Base-by-base conservation (phyloP, 371 early-diverging fungal species). In the Mucor racemosus region DNA sequence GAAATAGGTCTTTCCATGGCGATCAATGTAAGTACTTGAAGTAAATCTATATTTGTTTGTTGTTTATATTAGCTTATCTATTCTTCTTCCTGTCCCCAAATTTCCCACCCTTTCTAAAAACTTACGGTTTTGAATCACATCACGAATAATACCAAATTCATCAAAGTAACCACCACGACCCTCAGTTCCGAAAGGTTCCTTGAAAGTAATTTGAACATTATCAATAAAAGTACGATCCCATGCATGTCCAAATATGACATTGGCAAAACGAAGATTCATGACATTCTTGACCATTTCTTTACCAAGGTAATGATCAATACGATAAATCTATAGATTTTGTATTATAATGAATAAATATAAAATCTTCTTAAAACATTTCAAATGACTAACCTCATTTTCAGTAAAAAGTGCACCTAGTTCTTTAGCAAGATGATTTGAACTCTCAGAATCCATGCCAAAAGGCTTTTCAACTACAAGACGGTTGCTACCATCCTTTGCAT, bases 111-210 rank as follows among this genome's bases (percentile, higher is more conserved):
- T 57, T 15, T n/a, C 35, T 38, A 35, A 15, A 15, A 48, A 78
- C 86, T 74, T 82, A 86, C 87, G 93, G 88, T 99, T 99, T 86
- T 99, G 99, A 91, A 99, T 97, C 35, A 99, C 98, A 77, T 99
- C 99, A 67, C 99, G 95, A 70, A 99, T 95, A 59, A 99, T 98
- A 55, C 99, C 99, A 80, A 95, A 97, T 78, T 97, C 94, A 79
- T 99, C 99, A 90, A 99, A 99, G 86, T 99, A 99, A 11, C 97
- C 97, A 53, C 99, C 99, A 40, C 99, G 94, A 40, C 99, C 99
- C 73, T 98, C 95, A 7, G 97, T 98, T 19, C 99, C 99, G 77
- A 99, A 91, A 65, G 90, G 91, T 74, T 99, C 99, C 76, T 99
- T 99, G 82, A 99, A 99, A 0, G 96, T 95, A 78, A 97, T 97